These are phyloP conservation scores for Nigrograna mackinnonii DNA, from an alignment of 2,329 filamentous ascomycete species.

Conservation along the genomic window DNA sequence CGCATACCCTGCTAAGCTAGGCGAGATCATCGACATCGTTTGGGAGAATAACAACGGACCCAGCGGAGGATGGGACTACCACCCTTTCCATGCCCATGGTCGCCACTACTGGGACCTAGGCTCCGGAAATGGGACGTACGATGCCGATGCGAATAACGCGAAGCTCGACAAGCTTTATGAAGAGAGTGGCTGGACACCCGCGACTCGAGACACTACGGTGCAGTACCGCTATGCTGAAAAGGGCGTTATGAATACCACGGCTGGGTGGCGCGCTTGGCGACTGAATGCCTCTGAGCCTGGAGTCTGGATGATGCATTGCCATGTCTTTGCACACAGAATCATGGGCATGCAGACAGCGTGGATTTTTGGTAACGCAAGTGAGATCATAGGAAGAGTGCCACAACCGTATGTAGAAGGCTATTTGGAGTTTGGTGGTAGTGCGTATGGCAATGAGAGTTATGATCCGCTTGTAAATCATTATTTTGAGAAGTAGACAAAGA, in stretches of 20 bases:
- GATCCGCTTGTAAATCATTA: constrained; percentile 15
- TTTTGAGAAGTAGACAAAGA: no score
- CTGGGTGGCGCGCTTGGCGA: constrained; percentile 66
- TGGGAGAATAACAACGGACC: constrained; percentile 41
- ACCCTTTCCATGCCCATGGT: constrained; percentile 62
- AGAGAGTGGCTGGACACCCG: constrained; percentile 39
- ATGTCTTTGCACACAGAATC: constrained; percentile 61
- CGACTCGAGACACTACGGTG: constrained; percentile 54
- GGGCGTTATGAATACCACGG: constrained; percentile 43
- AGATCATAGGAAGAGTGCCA: constrained; percentile 39
- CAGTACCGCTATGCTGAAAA: constrained; percentile 57
- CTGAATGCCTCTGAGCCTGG: constrained; percentile 57
- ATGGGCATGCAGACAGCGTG: constrained; percentile 57
- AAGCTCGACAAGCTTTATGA: constrained; percentile 29
- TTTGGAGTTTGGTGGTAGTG: constrained; percentile 48
- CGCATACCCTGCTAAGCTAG: constrained; percentile 57
- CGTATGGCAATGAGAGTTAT: constrained; percentile 38
- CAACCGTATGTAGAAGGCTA: constrained; percentile 45
- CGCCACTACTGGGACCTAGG: constrained; percentile 60
- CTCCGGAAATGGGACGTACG: constrained; percentile 57
- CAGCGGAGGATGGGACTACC: constrained; percentile 33
- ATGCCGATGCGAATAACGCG: constrained; percentile 53
- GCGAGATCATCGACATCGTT: constrained; percentile 61
- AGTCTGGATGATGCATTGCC: constrained; percentile 67
- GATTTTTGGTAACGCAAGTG: constrained; percentile 47